These are phyloP conservation scores for Scleromitrula shiraiana DNA, from an alignment of 2,329 filamentous ascomycete genomes.

Conservation along the genomic window DNA sequence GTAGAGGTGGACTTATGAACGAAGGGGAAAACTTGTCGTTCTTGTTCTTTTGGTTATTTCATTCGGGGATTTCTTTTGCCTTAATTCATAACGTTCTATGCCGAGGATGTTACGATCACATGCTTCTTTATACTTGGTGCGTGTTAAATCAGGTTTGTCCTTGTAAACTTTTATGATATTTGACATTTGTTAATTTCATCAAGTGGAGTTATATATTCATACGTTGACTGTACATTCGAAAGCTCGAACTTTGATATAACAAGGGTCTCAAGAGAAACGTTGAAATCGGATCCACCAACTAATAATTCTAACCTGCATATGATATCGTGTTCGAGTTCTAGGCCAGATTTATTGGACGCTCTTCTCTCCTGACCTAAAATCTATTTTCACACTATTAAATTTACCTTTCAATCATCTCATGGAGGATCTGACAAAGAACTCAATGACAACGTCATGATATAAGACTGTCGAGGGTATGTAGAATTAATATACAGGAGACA, in stretches of 20 bases:
- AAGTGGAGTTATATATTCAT: too few relatives aligned
- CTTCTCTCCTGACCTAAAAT: background rate
- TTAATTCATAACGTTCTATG: constrained; percentile 5
- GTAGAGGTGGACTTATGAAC: background rate
- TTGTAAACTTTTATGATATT: constrained; percentile 2
- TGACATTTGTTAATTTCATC: too few relatives aligned
- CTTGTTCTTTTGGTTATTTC: too few relatives aligned
- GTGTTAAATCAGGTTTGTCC: background rate
- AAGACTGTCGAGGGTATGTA: constrained; percentile 24
- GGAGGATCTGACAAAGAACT: constrained; percentile 9
- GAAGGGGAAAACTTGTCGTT: constrained; percentile 2
- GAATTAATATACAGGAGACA: constrained; percentile 24
- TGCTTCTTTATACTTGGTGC: constrained; percentile 8
- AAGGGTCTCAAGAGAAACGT: background rate
- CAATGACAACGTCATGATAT: constrained; percentile 15
- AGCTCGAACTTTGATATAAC: too few relatives aligned
- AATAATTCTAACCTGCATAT: too few relatives aligned
- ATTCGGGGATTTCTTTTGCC: constrained; percentile 2
- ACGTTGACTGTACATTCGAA: too few relatives aligned
- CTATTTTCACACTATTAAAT: background rate
- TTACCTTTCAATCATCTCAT: background rate
- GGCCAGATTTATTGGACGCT: background rate
- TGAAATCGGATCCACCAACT: too few relatives aligned
- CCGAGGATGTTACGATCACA: constrained; percentile 9
- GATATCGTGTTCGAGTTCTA: too few relatives aligned